Evolutionary conservation across 176 grass and related monocot genomes (phyloP), one percentile per base, ranked within the genome.

Genomic region (Hordeum marinum): DNA sequence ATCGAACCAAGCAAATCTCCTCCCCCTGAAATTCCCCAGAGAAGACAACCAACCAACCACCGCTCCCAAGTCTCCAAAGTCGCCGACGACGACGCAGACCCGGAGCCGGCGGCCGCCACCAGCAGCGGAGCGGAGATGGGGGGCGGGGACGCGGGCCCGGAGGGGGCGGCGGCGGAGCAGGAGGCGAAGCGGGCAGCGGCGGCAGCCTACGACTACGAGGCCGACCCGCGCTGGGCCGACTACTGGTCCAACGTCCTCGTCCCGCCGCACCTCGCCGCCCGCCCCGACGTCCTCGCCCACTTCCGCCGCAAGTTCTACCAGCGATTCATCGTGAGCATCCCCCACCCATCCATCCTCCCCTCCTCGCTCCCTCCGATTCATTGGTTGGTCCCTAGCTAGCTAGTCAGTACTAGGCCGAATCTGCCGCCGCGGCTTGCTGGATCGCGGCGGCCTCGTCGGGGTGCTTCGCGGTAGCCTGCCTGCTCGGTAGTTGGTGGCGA

Each of bases 221-320:
- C 66, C 17, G 91, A 98, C 80, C 83, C 91, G 39, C 90, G 93
- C 41, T 98, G 95, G 93, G 87, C 87, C 14, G 93, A 92, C 11
- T 98, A 95, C 93, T 93, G 91, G 93, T 90, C 75, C 85, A 98
- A 95, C 82, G 40, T 98, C 72, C 83, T 95, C 75, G 60, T 93
- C 1, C 95, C 95, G 40, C 87, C 88, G 0, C 58, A 98, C 89
- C 89, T 92, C 81, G 93, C 96, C 68, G 74, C 88, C 50, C 85
- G 83, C 71, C 89, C 95, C 76, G 93, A 92, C 61, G 93, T 98
- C 83, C 0, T 90, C 61, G 95, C 77, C 52, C 89, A 95, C 89
- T 98, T 50, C 83, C 95, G 91, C 87, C 91, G 95, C 95, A 95
- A 95, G 91, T 95, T 98, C 91, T 95, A 95, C 91, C 91, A 93